A percentile compares a stretch with the other conserved stretches of the same genome.
phyloP scores from a whole-genome alignment of 2,329 filamentous ascomycete genomes.

The Ophiostoma tasmaniense region DNA sequence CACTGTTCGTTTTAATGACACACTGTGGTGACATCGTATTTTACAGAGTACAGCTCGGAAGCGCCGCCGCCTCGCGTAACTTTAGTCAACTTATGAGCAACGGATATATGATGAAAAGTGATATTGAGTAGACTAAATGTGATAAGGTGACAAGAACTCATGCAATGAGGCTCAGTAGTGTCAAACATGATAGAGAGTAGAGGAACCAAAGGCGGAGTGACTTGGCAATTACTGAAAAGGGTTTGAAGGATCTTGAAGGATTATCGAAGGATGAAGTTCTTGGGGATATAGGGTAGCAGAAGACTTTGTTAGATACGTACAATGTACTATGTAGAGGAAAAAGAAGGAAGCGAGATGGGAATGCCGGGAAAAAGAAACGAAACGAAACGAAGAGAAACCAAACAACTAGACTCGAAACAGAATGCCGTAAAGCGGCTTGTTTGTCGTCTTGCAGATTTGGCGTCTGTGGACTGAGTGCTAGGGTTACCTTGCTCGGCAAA shows the following conservation, averaged over 20 bases:
- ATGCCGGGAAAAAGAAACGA: background rate
- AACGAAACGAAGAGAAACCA: background rate
- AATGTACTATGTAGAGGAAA: background rate
- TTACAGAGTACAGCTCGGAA: background rate
- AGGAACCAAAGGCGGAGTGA: background rate
- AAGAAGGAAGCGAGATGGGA: background rate
- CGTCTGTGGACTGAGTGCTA: background rate
- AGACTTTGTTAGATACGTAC: too few relatives aligned
- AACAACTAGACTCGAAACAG: background rate
- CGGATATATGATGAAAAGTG: background rate
- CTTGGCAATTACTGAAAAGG: background rate
- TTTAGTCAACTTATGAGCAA: background rate
- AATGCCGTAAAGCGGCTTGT: background rate
- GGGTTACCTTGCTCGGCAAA: background rate
- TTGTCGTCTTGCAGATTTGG: background rate
- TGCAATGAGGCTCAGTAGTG: background rate
- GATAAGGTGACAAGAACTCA: background rate
- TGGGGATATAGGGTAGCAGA: too few relatives aligned
- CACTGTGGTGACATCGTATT: background rate
- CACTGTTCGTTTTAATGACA: background rate
- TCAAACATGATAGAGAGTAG: background rate
- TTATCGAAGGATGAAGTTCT: background rate
- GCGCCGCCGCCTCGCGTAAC: background rate
- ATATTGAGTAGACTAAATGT: background rate
- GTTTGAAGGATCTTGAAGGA: background rate